Conservation (phyloP, 495 filamentous ascomycete genomes). For the Sordaria brevicollis region DNA sequence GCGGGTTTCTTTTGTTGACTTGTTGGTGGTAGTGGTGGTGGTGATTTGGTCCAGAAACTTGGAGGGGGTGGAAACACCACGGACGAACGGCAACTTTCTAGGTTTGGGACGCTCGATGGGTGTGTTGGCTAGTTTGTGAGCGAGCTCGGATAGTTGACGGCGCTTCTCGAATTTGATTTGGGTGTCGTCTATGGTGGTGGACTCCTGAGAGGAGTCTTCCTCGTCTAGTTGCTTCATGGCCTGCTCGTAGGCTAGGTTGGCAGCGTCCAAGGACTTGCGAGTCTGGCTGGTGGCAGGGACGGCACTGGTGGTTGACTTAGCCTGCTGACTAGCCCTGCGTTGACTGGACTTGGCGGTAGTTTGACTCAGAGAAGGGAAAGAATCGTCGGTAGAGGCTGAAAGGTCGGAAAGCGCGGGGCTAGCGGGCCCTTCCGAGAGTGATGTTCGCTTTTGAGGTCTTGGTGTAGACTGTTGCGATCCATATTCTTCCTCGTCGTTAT, state of each 20-base stretch:
- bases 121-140: constrained; percentile 5
- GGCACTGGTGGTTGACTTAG: constrained; percentile 2
- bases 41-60: neutral
- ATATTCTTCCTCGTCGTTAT: constrained; percentile 2
- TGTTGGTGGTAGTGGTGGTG: neutral
- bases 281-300: constrained; percentile 9
- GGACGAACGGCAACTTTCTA: neutral
- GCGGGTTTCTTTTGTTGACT: neutral
- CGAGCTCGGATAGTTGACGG: neutral
- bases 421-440: constrained; percentile 3
- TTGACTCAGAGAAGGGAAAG: constrained; percentile 28
- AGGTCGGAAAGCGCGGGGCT: constrained; percentile 4
- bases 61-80: neutral
- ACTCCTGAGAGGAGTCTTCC: constrained; percentile 7
- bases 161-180: neutral
- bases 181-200: neutral
- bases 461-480: neutral
- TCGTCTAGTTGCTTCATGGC: constrained; percentile 25
- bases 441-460: neutral
- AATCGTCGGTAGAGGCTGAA: constrained; percentile 12
- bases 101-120: constrained; percentile 17
- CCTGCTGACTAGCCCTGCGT: neutral
- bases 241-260: constrained; percentile 25
- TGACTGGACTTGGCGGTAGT: neutral
- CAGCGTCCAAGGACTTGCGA: constrained; percentile 7